Conservation (phyloP, 352 stramenopile species). For the Phytophthora podocarpi region DNA sequence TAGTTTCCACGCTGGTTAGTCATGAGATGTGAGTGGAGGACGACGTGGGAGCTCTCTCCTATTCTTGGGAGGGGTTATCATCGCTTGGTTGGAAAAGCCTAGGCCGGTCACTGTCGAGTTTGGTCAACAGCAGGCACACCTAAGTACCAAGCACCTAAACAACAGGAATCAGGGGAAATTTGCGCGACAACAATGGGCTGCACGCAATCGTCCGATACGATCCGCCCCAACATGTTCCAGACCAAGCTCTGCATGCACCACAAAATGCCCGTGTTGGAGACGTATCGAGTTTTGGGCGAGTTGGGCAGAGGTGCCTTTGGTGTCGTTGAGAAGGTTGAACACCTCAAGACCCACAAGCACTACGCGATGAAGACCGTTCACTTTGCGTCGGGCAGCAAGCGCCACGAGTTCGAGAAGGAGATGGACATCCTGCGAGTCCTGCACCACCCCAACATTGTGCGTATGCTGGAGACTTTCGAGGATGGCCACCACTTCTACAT, state of each 20-base stretch:
- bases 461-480: slow-evolving; percentile 83
- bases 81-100: too few species aligned
- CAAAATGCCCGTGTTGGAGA: slow-evolving; percentile 49
- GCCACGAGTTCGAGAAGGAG: slow-evolving; percentile 76
- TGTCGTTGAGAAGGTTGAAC: slow-evolving; percentile 76
- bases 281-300: slow-evolving; percentile 59
- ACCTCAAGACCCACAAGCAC: slow-evolving; percentile 64
- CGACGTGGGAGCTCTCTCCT: too few species aligned
- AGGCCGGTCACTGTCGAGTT: slow-evolving; percentile 11
- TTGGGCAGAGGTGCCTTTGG: slow-evolving; percentile 77
- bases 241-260: slow-evolving; percentile 81
- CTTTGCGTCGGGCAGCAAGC: slow-evolving; percentile 64
- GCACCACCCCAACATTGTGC: slow-evolving; percentile 83
- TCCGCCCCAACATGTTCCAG: slow-evolving; percentile 75
- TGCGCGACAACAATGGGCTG: slow-evolving; percentile 55
- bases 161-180: background rate
- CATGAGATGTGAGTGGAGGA: too few species aligned
- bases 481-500: slow-evolving; percentile 82
- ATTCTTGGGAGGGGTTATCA: slow-evolving; percentile 16
- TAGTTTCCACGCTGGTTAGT: too few species aligned
- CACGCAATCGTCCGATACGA: slow-evolving; percentile 56
- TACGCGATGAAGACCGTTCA: slow-evolving; percentile 86
- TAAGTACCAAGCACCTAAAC: too few species aligned
- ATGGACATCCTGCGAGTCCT: slow-evolving; percentile 77
- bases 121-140: too few species aligned